These are phyloP conservation scores for Neofusicoccum kwambonambiense DNA, from an alignment of 2,329 filamentous ascomycete species.

Conservation along the genomic window DNA sequence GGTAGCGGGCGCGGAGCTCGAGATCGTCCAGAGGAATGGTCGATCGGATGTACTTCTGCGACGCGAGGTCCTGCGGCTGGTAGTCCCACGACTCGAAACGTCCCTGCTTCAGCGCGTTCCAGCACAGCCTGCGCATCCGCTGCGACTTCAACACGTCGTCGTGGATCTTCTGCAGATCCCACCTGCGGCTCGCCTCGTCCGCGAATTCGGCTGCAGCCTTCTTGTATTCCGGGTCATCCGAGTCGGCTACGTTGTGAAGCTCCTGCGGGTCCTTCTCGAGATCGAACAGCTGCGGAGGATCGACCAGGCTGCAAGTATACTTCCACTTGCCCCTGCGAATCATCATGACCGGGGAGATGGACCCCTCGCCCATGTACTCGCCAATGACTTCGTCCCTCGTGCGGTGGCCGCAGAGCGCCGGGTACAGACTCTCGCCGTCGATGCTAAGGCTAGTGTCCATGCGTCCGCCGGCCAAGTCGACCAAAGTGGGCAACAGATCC, in stretches of 20 bases:
- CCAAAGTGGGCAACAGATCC: constrained; percentile 85
- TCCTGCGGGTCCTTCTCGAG: constrained; percentile 73
- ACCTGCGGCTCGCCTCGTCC: constrained; percentile 69
- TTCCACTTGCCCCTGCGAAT: constrained; percentile 89
- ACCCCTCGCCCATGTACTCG: constrained; percentile 94
- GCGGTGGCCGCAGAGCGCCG: constrained; percentile 63
- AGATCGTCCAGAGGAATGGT: constrained; percentile 78
- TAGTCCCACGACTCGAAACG: constrained; percentile 82
- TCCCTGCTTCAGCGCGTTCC: constrained; percentile 75
- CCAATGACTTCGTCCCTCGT: constrained; percentile 77
- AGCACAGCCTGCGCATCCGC: constrained; percentile 74
- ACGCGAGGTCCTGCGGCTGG: constrained; percentile 69
- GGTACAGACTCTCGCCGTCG: constrained; percentile 78
- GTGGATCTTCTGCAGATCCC: constrained; percentile 80
- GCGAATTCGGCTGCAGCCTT: constrained; percentile 61
- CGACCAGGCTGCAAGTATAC: constrained; percentile 81
- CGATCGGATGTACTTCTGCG: constrained; percentile 78
- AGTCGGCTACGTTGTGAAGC: constrained; percentile 65
- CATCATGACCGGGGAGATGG: constrained; percentile 87
- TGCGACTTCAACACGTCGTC: constrained; percentile 73
- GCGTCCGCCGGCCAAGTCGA: constrained; percentile 74
- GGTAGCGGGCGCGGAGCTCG: constrained; percentile 73
- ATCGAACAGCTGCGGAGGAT: constrained; percentile 83
- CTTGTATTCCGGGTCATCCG: constrained; percentile 37
- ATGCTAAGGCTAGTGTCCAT: constrained; percentile 72